Base-by-base conservation (phyloP, 2,329 filamentous ascomycete species). In the Monilinia fructigena region DNA sequence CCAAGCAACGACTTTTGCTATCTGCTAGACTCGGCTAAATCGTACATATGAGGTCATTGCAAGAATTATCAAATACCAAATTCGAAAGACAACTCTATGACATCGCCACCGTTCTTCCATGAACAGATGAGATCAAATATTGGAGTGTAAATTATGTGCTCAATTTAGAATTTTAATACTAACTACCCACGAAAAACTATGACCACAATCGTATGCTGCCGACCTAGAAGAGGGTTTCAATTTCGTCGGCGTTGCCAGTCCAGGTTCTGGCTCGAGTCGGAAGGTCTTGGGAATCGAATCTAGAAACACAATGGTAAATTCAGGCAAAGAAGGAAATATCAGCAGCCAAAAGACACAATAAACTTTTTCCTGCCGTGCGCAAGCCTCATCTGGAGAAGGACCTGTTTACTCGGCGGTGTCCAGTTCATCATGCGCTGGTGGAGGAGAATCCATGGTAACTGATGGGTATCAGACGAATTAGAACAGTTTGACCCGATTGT, bases 361-460 rank as follows among this genome's bases (percentile, higher is more conserved):
- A 70, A 72, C 68, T 73, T 73, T 76, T 72, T 67, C 67, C 72
- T 69, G 65, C 69, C 68, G 54, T 66, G 56, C 62, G 65, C 69
- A 71, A 68, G 70, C 70, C 68, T 67, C 70, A 63, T 59, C 67
- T 67, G 63, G 52, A 50, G 59, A 63, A 65, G 63, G 65, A 74
- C 71, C 70, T 75, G 70, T 72, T 74, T 82, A 89, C 81, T 98
- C 95, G 75, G 93, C 94, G 76, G 95, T 93, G 79, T 99, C 95
- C 77, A 98, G 86, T 77, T 99, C 95, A 78, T 99, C 95, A 76
- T 97, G 92, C 74, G 88, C 89, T 70, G 91, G 89, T 70, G 91
- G 87, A 72, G 92, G 90, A 74, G 91, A 92, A 72, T 96, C 92
- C 74, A 89, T 81, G 76, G 85, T 82, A 83, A 74, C 74, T 75